These are phyloP conservation scores for Jacaranda mimosifolia DNA, from an alignment of 257 asterid genomes.

Conservation along the genomic window DNA sequence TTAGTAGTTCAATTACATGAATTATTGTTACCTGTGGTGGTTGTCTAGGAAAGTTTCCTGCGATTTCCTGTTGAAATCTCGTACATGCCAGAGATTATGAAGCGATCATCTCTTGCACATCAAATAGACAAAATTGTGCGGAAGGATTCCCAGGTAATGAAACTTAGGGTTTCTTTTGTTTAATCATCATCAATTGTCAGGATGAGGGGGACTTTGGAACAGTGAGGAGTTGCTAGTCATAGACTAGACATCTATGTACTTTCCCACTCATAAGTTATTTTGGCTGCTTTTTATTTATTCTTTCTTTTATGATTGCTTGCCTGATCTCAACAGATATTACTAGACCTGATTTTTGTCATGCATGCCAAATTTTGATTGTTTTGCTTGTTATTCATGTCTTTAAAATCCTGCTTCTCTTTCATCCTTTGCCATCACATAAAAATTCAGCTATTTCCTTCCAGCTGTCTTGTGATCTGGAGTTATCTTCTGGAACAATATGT, in stretches of 20 bases:
- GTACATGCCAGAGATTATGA: slow-evolving; percentile 84
- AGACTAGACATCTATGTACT: slow-evolving; percentile 5
- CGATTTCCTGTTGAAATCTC: slow-evolving; percentile 85
- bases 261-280: neutral
- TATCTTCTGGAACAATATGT: neutral
- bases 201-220: neutral
- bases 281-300: slow-evolving; percentile 13
- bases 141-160: slow-evolving; percentile 83
- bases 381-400: slow-evolving; percentile 20
- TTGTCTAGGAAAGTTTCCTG: slow-evolving; percentile 81
- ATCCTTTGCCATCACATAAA: neutral
- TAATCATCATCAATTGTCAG: neutral
- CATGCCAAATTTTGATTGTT: neutral
- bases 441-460: slow-evolving; percentile 2
- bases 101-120: slow-evolving; percentile 88
- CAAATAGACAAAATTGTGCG: slow-evolving; percentile 85
- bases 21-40: slow-evolving; percentile 20
- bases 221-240: slow-evolving; percentile 19
- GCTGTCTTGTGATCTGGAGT: slow-evolving; percentile 1
- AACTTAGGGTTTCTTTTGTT: neutral
- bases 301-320: slow-evolving; percentile 8
- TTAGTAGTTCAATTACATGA: slow-evolving; percentile 17
- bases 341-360: neutral
- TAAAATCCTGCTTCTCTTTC: neutral
- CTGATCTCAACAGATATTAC: neutral